These are phyloP conservation scores for Hydnomerulius pinastri DNA, from an alignment of 768 basidiomycete genomes.

Conservation along the genomic window DNA sequence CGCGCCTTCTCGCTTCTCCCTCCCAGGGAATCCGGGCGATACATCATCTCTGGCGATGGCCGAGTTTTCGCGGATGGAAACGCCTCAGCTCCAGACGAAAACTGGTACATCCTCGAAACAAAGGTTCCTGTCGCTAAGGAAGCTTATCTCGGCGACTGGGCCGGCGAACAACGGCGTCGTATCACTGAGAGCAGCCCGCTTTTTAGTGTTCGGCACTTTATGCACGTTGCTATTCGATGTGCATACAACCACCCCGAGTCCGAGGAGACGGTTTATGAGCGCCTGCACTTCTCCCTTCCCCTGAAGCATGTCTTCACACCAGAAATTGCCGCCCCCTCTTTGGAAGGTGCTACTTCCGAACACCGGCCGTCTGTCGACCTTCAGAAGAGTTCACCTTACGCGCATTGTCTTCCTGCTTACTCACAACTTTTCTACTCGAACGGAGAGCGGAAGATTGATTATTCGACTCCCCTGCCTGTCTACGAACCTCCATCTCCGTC, in stretches of 20 bases:
- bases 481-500: constrained; percentile 49
- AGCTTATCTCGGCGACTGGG: constrained; percentile 27
- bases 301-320: constrained; percentile 51
- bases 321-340: neutral
- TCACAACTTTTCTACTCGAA: constrained; percentile 76
- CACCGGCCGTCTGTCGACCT: constrained; percentile 4
- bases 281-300: constrained; percentile 46
- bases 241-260: constrained; percentile 51
- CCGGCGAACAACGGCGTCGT: constrained; percentile 34
- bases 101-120: constrained; percentile 30
- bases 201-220: constrained; percentile 54
- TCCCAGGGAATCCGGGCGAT: constrained; percentile 44
- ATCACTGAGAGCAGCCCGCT: constrained; percentile 56
- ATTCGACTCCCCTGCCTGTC: constrained; percentile 60
- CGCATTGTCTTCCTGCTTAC: constrained; percentile 62
- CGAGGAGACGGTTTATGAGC: constrained; percentile 21
- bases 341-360: constrained; percentile 1
- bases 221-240: constrained; percentile 54
- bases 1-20: constrained; percentile 52
- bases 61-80: constrained; percentile 45
- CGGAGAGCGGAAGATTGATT: constrained; percentile 73
- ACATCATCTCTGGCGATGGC: constrained; percentile 50
- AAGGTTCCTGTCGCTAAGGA: constrained; percentile 19
- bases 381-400: constrained; percentile 18
- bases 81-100: constrained; percentile 10